Percentiles rank a stretch among this genome's conserved stretches.
These are phyloP conservation scores for Leptomonas pyrrhocoris DNA, from an alignment of 208 protist genomes.

Conservation along the genomic window DNA sequence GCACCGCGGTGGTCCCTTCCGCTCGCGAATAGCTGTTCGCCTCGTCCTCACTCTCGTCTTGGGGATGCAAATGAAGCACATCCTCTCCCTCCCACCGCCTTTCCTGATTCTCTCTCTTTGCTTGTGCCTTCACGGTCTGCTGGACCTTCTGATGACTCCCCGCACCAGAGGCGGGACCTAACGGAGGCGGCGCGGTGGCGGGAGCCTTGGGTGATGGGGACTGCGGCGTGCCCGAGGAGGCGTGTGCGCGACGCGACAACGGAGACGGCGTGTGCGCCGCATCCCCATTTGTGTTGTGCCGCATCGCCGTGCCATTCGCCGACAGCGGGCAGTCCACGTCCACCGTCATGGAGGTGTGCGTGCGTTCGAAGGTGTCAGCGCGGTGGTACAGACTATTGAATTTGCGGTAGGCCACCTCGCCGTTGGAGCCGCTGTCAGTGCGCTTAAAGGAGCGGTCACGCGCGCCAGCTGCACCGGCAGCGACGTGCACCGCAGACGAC, in stretches of 20 bases:
- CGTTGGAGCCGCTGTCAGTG: slow-evolving; percentile 10
- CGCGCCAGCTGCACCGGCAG: neutral
- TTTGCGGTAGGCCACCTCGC: slow-evolving; percentile 4
- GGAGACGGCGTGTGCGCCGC: slow-evolving; percentile 9
- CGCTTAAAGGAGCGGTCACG: slow-evolving; percentile 18
- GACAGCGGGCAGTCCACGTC: slow-evolving; percentile 24
- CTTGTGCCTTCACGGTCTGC: neutral
- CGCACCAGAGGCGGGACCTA: neutral
- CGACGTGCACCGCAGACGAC: neutral
- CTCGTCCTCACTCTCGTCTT: slow-evolving; percentile 1
- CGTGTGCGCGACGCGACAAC: neutral
- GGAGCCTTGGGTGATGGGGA: neutral
- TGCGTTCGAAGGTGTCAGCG: slow-evolving; percentile 18
- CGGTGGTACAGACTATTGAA: slow-evolving; percentile 1
- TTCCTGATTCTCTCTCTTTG: neutral
- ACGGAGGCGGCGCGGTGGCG: neutral
- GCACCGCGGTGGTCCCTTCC: slow-evolving; percentile 6
- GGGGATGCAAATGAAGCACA: neutral
- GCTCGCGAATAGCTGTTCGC: slow-evolving; percentile 7
- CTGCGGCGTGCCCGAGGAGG: neutral
- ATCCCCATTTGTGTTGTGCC: neutral
- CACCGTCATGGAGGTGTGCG: slow-evolving; percentile 24
- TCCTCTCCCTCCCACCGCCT: neutral
- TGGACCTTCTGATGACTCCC: neutral
- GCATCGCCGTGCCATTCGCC: neutral